Conservation (phyloP, 139 green algal genomes). For the Coelastrella sp. region DNA sequence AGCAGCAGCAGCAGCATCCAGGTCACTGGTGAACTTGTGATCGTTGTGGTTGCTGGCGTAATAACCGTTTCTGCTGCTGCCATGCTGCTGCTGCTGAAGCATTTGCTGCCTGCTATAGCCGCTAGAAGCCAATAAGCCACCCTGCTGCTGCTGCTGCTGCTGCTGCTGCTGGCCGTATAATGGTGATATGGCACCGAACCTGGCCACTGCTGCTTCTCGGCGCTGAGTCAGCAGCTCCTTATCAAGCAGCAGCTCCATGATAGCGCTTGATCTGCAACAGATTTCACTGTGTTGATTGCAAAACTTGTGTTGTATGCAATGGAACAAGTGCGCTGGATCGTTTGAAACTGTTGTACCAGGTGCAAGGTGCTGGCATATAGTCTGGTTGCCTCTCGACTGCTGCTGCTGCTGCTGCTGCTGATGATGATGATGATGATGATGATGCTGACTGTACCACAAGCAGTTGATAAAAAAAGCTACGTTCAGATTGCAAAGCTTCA, state of each 20-base stretch:
- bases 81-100: constrained; percentile 39
- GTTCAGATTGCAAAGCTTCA: too few species aligned
- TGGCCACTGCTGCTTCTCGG: constrained; percentile 47
- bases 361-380: too few species aligned
- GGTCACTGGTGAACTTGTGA: background rate
- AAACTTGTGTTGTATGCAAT: too few species aligned
- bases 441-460: background rate
- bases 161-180: background rate
- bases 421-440: too few species aligned
- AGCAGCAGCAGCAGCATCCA: background rate
- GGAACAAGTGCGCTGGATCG: too few species aligned
- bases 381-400: too few species aligned
- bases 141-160: background rate
- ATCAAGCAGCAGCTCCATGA: constrained; percentile 69
- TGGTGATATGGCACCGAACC: constrained; percentile 44
- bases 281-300: too few species aligned
- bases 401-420: too few species aligned
- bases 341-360: too few species aligned
- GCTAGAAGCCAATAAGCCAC: background rate
- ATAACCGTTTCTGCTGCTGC: constrained; percentile 16
- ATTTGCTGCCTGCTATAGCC: constrained; percentile 9
- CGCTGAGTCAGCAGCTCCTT: constrained; percentile 60
- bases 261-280: constrained; percentile 44
- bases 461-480: too few species aligned
- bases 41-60: background rate